These are phyloP conservation scores for Penicillium brevicompactum DNA, from an alignment of 2,329 filamentous ascomycete species.

Conservation along the genomic window DNA sequence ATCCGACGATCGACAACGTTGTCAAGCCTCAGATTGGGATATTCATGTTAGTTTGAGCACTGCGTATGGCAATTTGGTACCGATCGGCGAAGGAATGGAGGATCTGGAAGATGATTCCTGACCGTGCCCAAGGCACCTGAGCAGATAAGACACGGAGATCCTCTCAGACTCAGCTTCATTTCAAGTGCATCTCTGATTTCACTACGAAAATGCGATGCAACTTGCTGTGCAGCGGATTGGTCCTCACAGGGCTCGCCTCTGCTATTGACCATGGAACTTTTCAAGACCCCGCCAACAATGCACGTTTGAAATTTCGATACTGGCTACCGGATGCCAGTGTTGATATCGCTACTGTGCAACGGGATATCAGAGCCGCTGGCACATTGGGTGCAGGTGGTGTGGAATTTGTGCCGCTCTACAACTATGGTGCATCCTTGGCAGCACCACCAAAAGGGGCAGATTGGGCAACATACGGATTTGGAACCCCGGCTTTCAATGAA, in stretches of 20 bases:
- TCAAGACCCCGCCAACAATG: neutral
- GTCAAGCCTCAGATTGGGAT: neutral
- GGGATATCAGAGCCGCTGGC: conserved; percentile 35
- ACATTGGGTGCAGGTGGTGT: conserved; percentile 41
- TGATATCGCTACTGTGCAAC: conserved; percentile 26
- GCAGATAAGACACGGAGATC: neutral
- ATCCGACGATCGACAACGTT: neutral
- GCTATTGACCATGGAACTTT: neutral
- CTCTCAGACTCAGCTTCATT: neutral
- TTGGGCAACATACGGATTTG: conserved; percentile 46
- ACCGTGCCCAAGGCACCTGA: neutral
- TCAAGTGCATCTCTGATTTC: neutral
- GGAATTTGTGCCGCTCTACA: conserved; percentile 44
- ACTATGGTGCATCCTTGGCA: conserved; percentile 32
- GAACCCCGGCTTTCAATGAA: conserved; percentile 35
- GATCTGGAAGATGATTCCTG: neutral
- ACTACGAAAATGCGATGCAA: neutral
- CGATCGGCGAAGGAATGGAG: neutral
- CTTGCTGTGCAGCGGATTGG: neutral
- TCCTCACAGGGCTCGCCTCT: neutral
- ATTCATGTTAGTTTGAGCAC: neutral
- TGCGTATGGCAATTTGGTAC: neutral
- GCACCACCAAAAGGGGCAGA: conserved; percentile 24
- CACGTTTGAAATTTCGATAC: conserved; percentile 32
- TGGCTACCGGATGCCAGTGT: conserved; percentile 45